Percentiles rank a stretch among this genome's conserved stretches.
Evolutionary conservation across 2,329 filamentous ascomycete species (phyloP).

Genomic region (Torrubiellomyces zombiae): DNA sequence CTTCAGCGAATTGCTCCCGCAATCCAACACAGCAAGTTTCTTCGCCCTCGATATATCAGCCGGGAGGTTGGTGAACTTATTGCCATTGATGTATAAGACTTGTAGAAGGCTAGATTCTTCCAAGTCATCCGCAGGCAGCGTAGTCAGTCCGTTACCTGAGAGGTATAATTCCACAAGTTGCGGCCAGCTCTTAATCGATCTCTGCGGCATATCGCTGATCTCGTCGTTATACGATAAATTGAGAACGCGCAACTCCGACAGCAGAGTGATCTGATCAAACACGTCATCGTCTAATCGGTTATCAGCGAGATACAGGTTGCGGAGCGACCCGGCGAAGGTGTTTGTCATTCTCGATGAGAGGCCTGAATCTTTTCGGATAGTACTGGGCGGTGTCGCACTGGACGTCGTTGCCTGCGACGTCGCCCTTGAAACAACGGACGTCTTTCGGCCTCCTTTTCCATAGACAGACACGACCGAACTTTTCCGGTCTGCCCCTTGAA

Average conservation of each 20-base stretch:
- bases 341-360: conserved; percentile 62
- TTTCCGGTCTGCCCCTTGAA: conserved; percentile 48
- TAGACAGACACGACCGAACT: conserved; percentile 70
- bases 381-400: conserved; percentile 31
- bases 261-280: conserved; percentile 73
- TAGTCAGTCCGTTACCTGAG: conserved; percentile 87
- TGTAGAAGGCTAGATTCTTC: conserved; percentile 79
- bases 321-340: conserved; percentile 76
- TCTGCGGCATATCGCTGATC: conserved; percentile 77
- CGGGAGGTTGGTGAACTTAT: conserved; percentile 92
- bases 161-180: conserved; percentile 84
- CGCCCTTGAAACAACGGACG: conserved; percentile 60
- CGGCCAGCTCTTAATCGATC: conserved; percentile 78
- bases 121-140: conserved; percentile 80
- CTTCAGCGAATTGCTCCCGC: conserved; percentile 86
- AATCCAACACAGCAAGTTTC: conserved; percentile 81
- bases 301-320: conserved; percentile 77
- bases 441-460: conserved; percentile 66
- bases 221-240: conserved; percentile 87
- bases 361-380: conserved; percentile 71
- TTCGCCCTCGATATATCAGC: conserved; percentile 90
- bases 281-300: conserved; percentile 90
- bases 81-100: conserved; percentile 87
- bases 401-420: conserved; percentile 28
- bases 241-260: conserved; percentile 70